phyloP scores from a whole-genome alignment of 345 rosid genomes.

The Geranium brycei region DNA sequence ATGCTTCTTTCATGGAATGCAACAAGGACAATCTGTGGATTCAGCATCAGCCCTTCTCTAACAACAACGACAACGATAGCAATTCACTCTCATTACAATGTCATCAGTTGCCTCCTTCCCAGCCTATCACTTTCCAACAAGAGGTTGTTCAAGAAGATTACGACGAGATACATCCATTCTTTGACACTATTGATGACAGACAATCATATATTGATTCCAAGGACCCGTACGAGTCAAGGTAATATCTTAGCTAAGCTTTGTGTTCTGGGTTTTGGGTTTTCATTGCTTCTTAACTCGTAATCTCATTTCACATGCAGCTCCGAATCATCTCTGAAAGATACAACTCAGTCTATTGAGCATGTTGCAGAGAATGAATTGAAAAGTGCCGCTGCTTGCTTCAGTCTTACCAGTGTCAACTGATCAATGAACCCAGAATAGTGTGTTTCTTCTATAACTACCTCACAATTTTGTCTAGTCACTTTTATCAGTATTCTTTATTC shows the following conservation, averaged over 20 bases:
- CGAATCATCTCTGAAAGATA: slow-evolving; percentile 48
- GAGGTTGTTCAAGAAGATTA: slow-evolving; percentile 38
- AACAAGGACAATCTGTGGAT: slow-evolving; percentile 32
- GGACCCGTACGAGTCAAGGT: slow-evolving; percentile 52
- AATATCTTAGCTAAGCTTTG: not conserved
- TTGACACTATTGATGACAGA: slow-evolving; percentile 63
- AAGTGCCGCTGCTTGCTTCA: slow-evolving; percentile 78
- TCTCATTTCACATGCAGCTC: slow-evolving; percentile 30
- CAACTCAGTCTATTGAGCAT: slow-evolving; percentile 31
- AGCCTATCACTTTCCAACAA: slow-evolving; percentile 31
- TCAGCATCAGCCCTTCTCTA: slow-evolving; percentile 23
- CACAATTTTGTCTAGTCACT: not conserved
- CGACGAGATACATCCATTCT: slow-evolving; percentile 66
- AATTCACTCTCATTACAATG: slow-evolving; percentile 34
- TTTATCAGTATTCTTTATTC: too few species aligned
- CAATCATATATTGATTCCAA: slow-evolving; percentile 65
- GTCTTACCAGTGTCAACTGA: slow-evolving; percentile 65
- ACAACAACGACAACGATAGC: slow-evolving; percentile 6
- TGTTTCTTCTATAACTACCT: not conserved
- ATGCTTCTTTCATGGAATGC: slow-evolving; percentile 27
- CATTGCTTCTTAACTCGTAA: not conserved
- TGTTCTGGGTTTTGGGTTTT: not conserved
- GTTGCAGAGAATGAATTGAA: slow-evolving; percentile 61
- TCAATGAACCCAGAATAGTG: slow-evolving; percentile 5
- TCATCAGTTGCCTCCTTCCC: slow-evolving; percentile 32